Percentiles rank a stretch among this genome's conserved stretches.
phyloP scores from a whole-genome alignment of 257 asterid species.

The Gentiana dahurica region DNA sequence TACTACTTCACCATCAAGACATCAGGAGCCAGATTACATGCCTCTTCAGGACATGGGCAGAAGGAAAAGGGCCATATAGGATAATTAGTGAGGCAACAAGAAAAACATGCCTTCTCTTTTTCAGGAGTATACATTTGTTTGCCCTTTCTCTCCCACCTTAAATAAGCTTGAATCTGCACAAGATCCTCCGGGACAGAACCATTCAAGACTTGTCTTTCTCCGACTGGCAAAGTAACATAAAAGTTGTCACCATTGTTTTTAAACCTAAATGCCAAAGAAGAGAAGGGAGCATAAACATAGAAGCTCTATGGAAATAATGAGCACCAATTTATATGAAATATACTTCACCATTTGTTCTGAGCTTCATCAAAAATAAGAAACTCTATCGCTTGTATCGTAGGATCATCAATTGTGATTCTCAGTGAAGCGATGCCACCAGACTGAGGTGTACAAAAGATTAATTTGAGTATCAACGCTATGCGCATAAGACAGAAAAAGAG shows the following conservation, averaged over 20 bases:
- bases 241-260: slow-evolving; percentile 80
- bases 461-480: background rate
- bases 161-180: slow-evolving; percentile 64
- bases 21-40: too few relatives aligned
- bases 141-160: slow-evolving; percentile 90
- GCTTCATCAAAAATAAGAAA: slow-evolving; percentile 81
- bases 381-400: slow-evolving; percentile 77
- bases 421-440: slow-evolving; percentile 59
- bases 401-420: slow-evolving; percentile 78
- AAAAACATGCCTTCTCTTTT: slow-evolving; percentile 58
- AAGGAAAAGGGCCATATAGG: too few relatives aligned
- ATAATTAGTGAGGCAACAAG: slow-evolving; percentile 4
- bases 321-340: background rate
- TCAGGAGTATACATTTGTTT: slow-evolving; percentile 83
- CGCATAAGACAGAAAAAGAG: slow-evolving; percentile 9
- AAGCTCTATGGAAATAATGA: background rate
- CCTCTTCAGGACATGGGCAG: too few relatives aligned
- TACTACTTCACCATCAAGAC: too few relatives aligned
- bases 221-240: slow-evolving; percentile 40
- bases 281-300: background rate
- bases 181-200: slow-evolving; percentile 84
- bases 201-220: slow-evolving; percentile 27
- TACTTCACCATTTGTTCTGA: slow-evolving; percentile 66
- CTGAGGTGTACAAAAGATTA: slow-evolving; percentile 25
- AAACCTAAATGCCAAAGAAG: slow-evolving; percentile 43